Base-by-base conservation (phyloP, 2,329 filamentous ascomycete species). In the Nemania bipapillata region DNA sequence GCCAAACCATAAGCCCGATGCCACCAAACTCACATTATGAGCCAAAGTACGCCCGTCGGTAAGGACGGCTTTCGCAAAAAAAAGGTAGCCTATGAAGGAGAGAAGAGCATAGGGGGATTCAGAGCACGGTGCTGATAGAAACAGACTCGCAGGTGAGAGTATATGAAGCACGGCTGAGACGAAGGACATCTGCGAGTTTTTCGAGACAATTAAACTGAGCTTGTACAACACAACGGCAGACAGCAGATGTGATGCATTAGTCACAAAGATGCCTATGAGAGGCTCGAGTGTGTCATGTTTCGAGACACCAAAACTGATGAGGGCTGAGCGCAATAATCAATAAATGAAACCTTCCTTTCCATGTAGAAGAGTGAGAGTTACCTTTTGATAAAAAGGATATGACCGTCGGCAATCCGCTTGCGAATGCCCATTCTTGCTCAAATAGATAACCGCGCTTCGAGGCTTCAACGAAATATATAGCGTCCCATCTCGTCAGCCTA, bases 391-490 rank as follows among this genome's bases (percentile, higher is more conserved):
- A 22, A 42, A 70, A 72, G 9, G 81, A 78, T 24, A 87, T 82
- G 45, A 81, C 72, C 8, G 78, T 72, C 1, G 87, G 85, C 53
- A 89, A 71, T 67, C 80, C 81, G 65, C 76, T 72, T 42, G 90
- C 90, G 81, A 94, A 96, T 0, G 92, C 93, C 92, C 92, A 96
- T 80, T 95, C 91, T 80, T 96, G 93, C 81, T 96, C 93, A 77
- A 89, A 91, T 11, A 90, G 63, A 73, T 93, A 90, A 37, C 91
- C 91, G 11, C 86, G 83, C 49, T 84, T 84, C 4, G 91, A 87
- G 52, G 84, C 79, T 72, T 89, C 85, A 66, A 90, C 82, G 75
- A 90, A 95, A 79, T 95, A 96, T 72, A 96, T 84, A 35, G 90
- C 91, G 78, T 96, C 93, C 93, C 93, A 96, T 78, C 92, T 86